Conservation (phyloP, 164 flowering plant species). For the Dillenia turbinata region DNA sequence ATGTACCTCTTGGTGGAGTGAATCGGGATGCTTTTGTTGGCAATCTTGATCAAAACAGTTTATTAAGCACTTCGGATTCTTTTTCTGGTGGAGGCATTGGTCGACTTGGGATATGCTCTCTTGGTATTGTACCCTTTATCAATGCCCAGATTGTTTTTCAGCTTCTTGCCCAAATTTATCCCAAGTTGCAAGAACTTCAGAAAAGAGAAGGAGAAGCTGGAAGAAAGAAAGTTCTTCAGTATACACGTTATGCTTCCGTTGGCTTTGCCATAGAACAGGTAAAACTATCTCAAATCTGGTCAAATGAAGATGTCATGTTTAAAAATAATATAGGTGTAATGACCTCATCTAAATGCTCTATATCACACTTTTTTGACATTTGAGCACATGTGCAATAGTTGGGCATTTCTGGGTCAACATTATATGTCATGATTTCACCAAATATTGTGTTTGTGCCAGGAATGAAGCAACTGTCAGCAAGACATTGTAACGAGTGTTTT, state of each 20-base stretch:
- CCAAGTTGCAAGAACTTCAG: constrained; percentile 98
- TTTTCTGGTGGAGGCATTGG: constrained; percentile 99
- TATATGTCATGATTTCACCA: no score
- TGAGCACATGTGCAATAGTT: no score
- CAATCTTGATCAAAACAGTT: constrained; percentile 88
- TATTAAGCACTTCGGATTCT: constrained; percentile 91
- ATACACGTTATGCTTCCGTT: constrained; percentile 98
- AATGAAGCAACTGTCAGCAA: no score
- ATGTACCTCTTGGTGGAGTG: constrained; percentile 96
- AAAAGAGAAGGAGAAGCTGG: constrained; percentile 99
- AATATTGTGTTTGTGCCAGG: no score
- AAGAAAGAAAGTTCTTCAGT: constrained; percentile 89
- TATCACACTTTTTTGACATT: no score
- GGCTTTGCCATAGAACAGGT: constrained; percentile 98
- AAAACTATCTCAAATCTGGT: constrained; percentile 5
- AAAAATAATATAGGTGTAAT: no score
- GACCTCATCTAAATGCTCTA: no score
- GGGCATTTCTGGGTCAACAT: no score
- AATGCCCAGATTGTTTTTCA: constrained; percentile 98
- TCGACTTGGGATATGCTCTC: constrained; percentile 94
- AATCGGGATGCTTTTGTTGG: constrained; percentile 93
- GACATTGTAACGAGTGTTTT: no score
- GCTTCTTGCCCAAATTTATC: constrained; percentile 89
- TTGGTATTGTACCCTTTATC: constrained; percentile 98
- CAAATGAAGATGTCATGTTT: no score